Evolutionary conservation across 805 yeast genomes (phyloP).

Genomic region (Saturnispora galanensis): DNA sequence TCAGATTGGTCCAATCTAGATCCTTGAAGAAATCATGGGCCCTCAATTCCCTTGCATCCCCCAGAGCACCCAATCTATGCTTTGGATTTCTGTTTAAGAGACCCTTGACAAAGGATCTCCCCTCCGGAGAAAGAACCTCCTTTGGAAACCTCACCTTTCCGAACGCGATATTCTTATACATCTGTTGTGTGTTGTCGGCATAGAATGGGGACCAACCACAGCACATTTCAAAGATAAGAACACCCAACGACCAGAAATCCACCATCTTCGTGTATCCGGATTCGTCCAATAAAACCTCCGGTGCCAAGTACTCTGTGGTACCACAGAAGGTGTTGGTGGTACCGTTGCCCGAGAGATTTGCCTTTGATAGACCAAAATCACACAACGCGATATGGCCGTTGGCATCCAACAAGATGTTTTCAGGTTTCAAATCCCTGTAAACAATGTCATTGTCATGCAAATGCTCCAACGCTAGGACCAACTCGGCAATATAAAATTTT

Average conservation of each 20-base stretch:
- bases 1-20: slow-evolving; percentile 78
- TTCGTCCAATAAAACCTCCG: slow-evolving; percentile 91
- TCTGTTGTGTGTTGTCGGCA: slow-evolving; percentile 95
- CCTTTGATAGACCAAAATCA: slow-evolving; percentile 94
- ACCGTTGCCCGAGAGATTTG: slow-evolving; percentile 73
- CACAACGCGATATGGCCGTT: slow-evolving; percentile 96
- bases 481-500: slow-evolving; percentile 93
- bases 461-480: slow-evolving; percentile 87
- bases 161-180: slow-evolving; percentile 98
- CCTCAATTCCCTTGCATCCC: slow-evolving; percentile 86
- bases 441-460: slow-evolving; percentile 93
- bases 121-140: slow-evolving; percentile 87
- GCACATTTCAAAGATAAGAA: slow-evolving; percentile 95
- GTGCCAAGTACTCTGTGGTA: slow-evolving; percentile 95
- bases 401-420: slow-evolving; percentile 88
- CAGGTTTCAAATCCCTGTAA: slow-evolving; percentile 95
- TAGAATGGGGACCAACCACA: slow-evolving; percentile 99
- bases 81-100: slow-evolving; percentile 89
- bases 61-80: slow-evolving; percentile 84
- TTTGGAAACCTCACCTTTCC: slow-evolving; percentile 97
- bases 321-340: slow-evolving; percentile 98
- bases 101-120: slow-evolving; percentile 92
- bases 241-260: slow-evolving; percentile 98
- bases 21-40: slow-evolving; percentile 90
- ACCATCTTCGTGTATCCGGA: slow-evolving; percentile 98